A percentile compares a stretch with the other conserved stretches of the same genome.
Conservation (phyloP, 2,329 filamentous ascomycete genomes). For the Pseudocercospora pini-densiflorae region DNA sequence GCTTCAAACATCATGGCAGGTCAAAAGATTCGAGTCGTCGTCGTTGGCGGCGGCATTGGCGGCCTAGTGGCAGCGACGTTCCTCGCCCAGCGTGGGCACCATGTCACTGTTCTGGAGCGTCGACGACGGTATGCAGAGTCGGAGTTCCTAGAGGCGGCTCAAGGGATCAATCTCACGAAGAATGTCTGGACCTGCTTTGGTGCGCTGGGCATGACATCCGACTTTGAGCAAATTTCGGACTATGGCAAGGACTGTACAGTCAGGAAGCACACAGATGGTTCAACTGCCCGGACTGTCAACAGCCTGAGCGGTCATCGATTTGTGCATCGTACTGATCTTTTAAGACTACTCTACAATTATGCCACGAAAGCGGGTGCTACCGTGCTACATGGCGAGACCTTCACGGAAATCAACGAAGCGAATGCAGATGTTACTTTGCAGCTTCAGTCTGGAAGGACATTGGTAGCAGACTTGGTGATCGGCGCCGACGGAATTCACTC, state of each 20-base stretch:
- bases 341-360: constrained; percentile 2
- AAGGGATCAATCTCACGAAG: constrained; percentile 15
- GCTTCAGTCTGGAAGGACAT: constrained; percentile 7
- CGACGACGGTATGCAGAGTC: constrained; percentile 2
- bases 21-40: constrained; percentile 34
- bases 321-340: constrained; percentile 17
- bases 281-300: constrained; percentile 8
- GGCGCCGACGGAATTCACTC: constrained; percentile 19
- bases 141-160: constrained; percentile 6
- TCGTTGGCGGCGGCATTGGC: constrained; percentile 44
- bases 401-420: constrained; percentile 9
- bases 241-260: constrained; percentile 8
- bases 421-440: background rate
- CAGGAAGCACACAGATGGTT: constrained; percentile 7
- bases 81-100: constrained; percentile 38
- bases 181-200: constrained; percentile 14
- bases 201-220: constrained; percentile 3
- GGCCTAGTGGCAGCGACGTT: constrained; percentile 43
- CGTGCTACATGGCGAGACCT: constrained; percentile 13
- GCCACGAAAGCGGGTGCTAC: constrained; percentile 14
- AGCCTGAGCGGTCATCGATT: constrained; percentile 15
- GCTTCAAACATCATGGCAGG: background rate
- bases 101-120: constrained; percentile 44
- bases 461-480: constrained; percentile 15
- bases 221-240: constrained; percentile 14